phyloP scores from a whole-genome alignment of 176 grass and related monocot genomes.

The Carex parvula region DNA sequence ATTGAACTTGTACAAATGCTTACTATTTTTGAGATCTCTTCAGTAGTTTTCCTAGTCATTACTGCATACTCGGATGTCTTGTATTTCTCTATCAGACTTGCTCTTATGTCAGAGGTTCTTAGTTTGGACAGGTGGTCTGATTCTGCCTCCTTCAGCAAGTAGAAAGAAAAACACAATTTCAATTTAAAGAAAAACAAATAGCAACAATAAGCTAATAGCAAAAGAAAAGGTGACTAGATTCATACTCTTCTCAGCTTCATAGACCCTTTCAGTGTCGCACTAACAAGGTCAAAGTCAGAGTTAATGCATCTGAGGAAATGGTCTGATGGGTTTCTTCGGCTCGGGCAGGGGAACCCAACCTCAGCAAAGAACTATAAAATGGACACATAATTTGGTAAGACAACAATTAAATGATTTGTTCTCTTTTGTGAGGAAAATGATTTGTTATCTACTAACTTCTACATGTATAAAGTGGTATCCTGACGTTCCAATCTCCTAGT shows the following conservation, averaged over 20 bases:
- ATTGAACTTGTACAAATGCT: slow-evolving; percentile 19
- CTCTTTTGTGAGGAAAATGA: neutral
- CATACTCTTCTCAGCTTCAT: slow-evolving; percentile 71
- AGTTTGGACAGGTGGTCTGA: slow-evolving; percentile 69
- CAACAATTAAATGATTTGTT: neutral
- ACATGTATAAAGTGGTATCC: neutral
- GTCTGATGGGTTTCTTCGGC: slow-evolving; percentile 82
- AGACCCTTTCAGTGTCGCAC: slow-evolving; percentile 76
- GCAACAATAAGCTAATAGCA: neutral
- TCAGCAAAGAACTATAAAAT: slow-evolving; percentile 81
- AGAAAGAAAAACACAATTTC: neutral
- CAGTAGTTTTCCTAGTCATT: slow-evolving; percentile 48
- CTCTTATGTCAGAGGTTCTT: slow-evolving; percentile 73
- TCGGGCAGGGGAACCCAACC: slow-evolving; percentile 80
- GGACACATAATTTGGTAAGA: neutral
- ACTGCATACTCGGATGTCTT: slow-evolving; percentile 64
- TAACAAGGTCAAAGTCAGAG: slow-evolving; percentile 78
- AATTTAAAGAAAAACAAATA: neutral
- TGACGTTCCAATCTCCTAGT: neutral
- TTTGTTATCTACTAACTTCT: neutral
- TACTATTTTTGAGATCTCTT: slow-evolving; percentile 91
- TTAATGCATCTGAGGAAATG: slow-evolving; percentile 96
- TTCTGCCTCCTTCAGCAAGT: slow-evolving; percentile 53
- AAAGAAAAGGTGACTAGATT: neutral
- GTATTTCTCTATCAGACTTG: slow-evolving; percentile 70